Conservation (phyloP, 805 yeast genomes). For the Candida coleopterorum region DNA sequence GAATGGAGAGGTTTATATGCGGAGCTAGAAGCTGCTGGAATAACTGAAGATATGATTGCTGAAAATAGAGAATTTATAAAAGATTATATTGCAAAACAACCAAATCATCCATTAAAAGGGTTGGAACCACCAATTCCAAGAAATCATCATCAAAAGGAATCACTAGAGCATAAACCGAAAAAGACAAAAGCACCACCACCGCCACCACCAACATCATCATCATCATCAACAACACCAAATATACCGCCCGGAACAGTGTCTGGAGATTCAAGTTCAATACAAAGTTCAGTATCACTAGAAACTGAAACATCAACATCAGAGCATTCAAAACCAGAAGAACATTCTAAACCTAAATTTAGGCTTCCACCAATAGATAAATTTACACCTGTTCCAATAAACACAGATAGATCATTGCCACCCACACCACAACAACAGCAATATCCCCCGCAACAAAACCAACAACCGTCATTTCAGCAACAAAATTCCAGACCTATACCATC, state of each 20-base stretch:
- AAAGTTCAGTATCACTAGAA: conserved; percentile 9
- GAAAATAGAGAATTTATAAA: conserved; percentile 80
- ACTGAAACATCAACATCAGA: conserved; percentile 8
- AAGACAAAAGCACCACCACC: conserved; percentile 41
- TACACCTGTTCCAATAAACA: conserved; percentile 24
- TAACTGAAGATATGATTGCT: conserved; percentile 83
- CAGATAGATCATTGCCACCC: conserved; percentile 7
- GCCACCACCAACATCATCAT: conserved; percentile 20
- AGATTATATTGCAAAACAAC: conserved; percentile 66
- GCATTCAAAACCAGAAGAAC: conserved; percentile 2
- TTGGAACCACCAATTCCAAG: conserved; percentile 82
- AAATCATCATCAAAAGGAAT: conserved; percentile 25
- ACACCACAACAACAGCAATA: background rate
- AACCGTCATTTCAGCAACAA: background rate
- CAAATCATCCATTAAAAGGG: conserved; percentile 79
- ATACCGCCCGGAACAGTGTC: conserved; percentile 6
- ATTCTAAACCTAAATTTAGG: conserved; percentile 23
- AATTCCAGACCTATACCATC: conserved; percentile 7
- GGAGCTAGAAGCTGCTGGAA: conserved; percentile 73
- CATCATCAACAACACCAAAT: conserved; percentile 10
- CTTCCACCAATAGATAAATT: conserved; percentile 31
- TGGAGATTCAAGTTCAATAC: conserved; percentile 10
- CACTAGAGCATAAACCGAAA: conserved; percentile 15
- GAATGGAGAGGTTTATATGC: conserved; percentile 77
- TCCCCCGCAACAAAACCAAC: background rate